Evolutionary conservation across 495 filamentous ascomycete genomes (phyloP).

Genomic region (Hypoxylon rickii): DNA sequence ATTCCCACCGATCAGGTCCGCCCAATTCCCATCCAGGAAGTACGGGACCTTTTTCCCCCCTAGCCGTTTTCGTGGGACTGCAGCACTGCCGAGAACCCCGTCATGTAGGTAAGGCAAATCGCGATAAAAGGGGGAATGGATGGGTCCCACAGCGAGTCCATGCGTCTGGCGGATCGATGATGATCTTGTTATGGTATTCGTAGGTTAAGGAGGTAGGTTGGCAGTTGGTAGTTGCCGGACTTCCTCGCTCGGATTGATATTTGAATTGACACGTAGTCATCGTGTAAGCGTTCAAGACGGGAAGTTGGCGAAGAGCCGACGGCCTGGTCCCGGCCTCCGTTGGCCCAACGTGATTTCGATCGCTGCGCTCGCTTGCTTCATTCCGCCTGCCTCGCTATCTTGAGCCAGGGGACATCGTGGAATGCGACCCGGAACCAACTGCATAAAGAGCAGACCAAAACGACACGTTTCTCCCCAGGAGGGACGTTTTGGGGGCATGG

Average conservation of each 20-base stretch:
- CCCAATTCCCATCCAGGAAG: neutral
- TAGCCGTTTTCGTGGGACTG: neutral
- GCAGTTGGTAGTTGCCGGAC: too few relatives aligned
- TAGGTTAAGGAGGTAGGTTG: neutral
- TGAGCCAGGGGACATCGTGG: conserved; percentile 15
- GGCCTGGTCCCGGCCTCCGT: conserved; percentile 6
- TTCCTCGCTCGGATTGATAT: too few relatives aligned
- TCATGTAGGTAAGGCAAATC: neutral
- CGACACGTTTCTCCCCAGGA: conserved; percentile 17
- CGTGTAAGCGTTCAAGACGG: neutral
- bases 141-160: too few relatives aligned
- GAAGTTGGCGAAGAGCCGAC: neutral
- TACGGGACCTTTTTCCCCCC: neutral
- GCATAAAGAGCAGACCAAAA: conserved; percentile 20
- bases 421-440: conserved; percentile 37
- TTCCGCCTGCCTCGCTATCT: conserved; percentile 13
- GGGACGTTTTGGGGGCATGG: conserved; percentile 11
- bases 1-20: neutral
- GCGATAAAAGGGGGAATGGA: too few relatives aligned
- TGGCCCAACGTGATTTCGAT: conserved; percentile 3
- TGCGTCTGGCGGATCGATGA: too few relatives aligned
- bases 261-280: conserved; percentile 2
- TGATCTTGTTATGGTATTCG: neutral
- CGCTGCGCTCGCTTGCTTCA: conserved; percentile 3
- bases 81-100: neutral